Evolutionary conservation across 2,329 filamentous ascomycete species (phyloP).

Genomic region (Fusarium subtropicale): DNA sequence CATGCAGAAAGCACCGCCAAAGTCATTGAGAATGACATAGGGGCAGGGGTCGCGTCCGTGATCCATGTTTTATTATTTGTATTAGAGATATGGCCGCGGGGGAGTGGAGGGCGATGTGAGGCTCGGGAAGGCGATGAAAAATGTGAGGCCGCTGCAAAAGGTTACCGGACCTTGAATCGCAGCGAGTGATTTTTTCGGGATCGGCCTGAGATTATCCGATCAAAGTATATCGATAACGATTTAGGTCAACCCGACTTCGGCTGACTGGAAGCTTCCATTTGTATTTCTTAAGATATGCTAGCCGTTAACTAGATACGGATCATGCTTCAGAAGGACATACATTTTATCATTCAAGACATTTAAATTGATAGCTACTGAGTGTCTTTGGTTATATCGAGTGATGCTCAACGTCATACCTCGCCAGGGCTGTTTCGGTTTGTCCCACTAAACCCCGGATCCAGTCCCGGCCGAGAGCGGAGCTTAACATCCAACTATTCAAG

Average conservation of each 20-base stretch:
- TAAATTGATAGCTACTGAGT: too few species aligned
- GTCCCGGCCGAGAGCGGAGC: conserved; percentile 28
- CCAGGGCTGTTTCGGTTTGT: neutral
- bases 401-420: neutral
- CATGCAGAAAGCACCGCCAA: conserved; percentile 97
- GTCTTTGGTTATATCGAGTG: neutral
- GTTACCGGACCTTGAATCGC: conserved; percentile 32
- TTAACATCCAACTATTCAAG: conserved; percentile 27
- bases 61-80: conserved; percentile 72
- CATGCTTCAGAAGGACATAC: neutral
- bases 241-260: conserved; percentile 19
- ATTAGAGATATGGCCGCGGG: conserved; percentile 8
- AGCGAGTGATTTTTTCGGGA: conserved; percentile 30
- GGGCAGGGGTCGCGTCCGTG: conserved; percentile 97
- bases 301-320: neutral
- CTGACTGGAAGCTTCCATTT: conserved; percentile 33
- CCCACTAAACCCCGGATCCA: conserved; percentile 24
- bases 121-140: conserved; percentile 39
- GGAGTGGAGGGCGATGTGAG: conserved; percentile 16
- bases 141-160: conserved; percentile 38
- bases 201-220: conserved; percentile 22
- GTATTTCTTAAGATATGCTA: neutral
- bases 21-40: conserved; percentile 96
- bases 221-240: neutral
- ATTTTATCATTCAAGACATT: neutral